Evolutionary conservation across 2,329 filamentous ascomycete species (phyloP).

Genomic region (Fonsecaea monophora): DNA sequence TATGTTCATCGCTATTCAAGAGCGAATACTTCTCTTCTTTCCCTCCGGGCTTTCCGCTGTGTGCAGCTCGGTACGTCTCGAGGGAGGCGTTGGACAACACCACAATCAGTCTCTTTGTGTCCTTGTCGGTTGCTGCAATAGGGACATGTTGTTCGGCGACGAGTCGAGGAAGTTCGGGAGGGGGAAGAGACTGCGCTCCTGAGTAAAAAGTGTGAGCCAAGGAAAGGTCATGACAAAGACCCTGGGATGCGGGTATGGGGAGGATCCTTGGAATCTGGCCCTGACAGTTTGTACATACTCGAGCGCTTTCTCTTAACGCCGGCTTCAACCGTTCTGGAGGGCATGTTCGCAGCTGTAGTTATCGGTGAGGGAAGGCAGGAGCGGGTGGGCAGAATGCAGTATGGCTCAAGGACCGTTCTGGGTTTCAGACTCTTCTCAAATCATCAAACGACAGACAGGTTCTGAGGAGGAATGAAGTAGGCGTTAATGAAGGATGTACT

Average conservation of each 20-base stretch:
- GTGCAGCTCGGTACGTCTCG: conserved; percentile 93
- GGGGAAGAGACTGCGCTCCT: conserved; percentile 95
- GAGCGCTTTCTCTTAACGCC: conserved; percentile 36
- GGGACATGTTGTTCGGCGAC: conserved; percentile 90
- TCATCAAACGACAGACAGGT: background rate
- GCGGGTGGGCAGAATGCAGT: background rate
- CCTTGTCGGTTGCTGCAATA: conserved; percentile 85
- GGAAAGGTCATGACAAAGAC: background rate
- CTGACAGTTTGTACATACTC: conserved; percentile 28
- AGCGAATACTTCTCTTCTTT: conserved; percentile 96
- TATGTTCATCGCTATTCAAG: conserved; percentile 98
- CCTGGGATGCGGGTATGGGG: background rate
- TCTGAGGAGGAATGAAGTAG: background rate
- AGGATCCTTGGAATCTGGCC: conserved; percentile 5
- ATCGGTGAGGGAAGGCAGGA: background rate
- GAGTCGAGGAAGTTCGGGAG: conserved; percentile 86
- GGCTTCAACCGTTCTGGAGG: conserved; percentile 20
- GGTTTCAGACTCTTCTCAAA: background rate
- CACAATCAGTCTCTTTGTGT: conserved; percentile 89
- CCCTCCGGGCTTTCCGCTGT: conserved; percentile 69
- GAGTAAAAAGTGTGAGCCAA: conserved; percentile 9
- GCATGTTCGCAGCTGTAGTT: background rate
- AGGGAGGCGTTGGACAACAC: conserved; percentile 96
- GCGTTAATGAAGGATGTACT: background rate
- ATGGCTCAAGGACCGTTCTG: background rate